Base-by-base conservation (phyloP, 106 monocot genomes). In the Phalaenopsis aphrodite region DNA sequence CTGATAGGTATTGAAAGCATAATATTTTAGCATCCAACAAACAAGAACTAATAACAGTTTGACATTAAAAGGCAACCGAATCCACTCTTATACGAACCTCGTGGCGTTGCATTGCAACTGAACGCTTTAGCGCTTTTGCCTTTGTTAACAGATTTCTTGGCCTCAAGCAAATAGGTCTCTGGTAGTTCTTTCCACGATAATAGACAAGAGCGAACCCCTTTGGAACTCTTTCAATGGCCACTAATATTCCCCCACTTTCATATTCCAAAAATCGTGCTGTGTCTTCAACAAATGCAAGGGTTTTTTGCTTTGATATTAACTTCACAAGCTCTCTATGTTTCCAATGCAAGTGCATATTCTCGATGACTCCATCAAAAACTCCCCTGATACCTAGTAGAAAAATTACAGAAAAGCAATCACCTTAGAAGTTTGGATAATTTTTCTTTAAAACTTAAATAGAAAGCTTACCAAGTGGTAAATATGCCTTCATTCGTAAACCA, bases 301-400 rank as follows among this genome's bases (percentile, higher is more conserved):
- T 99, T 76, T 99, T 99, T 67, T 95, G 93, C 85, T 99, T 99
- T 42, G 95, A 91, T 19, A 99, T 93, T 72, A 99, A 82, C 56
- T 99, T 99, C 65, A 99, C 99, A 69, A 99, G 72, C 82, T 99
- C 99, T 80, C 99, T 88, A 75, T 99, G 95, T 77, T 99, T 99
- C 98, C 98, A 99, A 72, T 99, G 98, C 84, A 99, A 87, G 78
- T 99, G 98, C 98, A 99, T 99, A 68, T 99, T 99, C 85, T 95
- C 99, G 83, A 99, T 95, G 57, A 99, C 99, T 67, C 99, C 99
- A 85, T 95, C 99, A 88, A 99, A 99, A 83, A 99, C 95, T 81
- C 99, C 99, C 87, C 99, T 89, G 78, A 99, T 90, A 42, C 98
- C 94, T 99, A 68, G 75, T 14, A 83, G 61, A 78, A 8, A 69